Evolutionary conservation across 352 stramenopile species (phyloP).

Genomic region (Phytophthora fragariaefolia): DNA sequence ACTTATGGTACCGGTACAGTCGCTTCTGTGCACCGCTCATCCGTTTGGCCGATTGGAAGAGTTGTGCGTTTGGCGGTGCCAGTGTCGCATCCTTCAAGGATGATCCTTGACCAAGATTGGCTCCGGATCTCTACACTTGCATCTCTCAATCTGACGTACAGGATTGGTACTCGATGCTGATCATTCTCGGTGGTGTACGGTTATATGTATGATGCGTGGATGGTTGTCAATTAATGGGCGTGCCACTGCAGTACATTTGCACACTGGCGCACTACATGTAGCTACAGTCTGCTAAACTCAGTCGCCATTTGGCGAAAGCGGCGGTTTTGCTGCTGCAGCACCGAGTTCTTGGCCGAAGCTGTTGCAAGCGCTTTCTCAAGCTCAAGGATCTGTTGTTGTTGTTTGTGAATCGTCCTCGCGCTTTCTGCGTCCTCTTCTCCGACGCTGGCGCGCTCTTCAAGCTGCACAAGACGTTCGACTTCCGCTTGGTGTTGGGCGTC

Average conservation of each 20-base stretch:
- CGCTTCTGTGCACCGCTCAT: slow-evolving; percentile 30
- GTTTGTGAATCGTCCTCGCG: slow-evolving; percentile 6
- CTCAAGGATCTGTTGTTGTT: slow-evolving; percentile 17
- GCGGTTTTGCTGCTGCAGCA: slow-evolving; percentile 13
- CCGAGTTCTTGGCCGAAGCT: slow-evolving; percentile 8
- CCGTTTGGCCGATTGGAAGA: slow-evolving; percentile 33
- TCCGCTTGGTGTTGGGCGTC: background rate
- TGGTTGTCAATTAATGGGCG: slow-evolving; percentile 1
- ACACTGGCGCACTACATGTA: background rate
- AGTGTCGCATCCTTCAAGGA: slow-evolving; percentile 20
- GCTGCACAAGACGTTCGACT: slow-evolving; percentile 2
- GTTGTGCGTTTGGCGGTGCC: slow-evolving; percentile 24
- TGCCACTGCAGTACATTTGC: too few relatives aligned
- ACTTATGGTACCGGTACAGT: too few relatives aligned
- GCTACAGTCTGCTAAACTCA: slow-evolving; percentile 17
- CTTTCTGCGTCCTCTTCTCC: background rate
- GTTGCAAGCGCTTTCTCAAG: slow-evolving; percentile 22
- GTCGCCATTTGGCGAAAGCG: slow-evolving; percentile 14
- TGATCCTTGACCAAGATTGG: too few relatives aligned
- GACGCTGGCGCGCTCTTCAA: slow-evolving; percentile 1
- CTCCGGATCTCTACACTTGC: slow-evolving; percentile 21
- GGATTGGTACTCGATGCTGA: too few relatives aligned
- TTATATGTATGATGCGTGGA: slow-evolving; percentile 8
- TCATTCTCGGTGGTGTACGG: background rate
- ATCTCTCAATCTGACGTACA: background rate